Evolutionary conservation across 768 basidiomycete genomes (phyloP), one percentile per base, ranked within the genome.

Genomic region (Candolleomyces aberdarensis): DNA sequence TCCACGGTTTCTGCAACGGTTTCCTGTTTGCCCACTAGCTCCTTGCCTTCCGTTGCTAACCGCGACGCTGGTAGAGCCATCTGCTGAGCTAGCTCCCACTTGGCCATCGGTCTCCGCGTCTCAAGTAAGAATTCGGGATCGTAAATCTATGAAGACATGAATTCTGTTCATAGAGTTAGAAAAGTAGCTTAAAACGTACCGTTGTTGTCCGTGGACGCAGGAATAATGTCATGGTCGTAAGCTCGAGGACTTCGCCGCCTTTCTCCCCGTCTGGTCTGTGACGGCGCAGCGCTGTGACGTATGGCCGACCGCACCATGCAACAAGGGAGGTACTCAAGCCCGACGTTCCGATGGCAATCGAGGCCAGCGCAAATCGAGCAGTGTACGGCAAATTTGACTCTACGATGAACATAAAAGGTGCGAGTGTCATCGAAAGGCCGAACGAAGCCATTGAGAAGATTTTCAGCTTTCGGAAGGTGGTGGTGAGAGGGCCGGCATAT

Each of bases 381-480:
- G 80, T 78, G 44, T 82, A 66, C 0, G 94, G 92, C 7, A 95
- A 80, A 22, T 82, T 82, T 5, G 92, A 88, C 62, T 94, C 92
- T 65, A 95, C 79, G 56, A 91, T 69, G 72, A 95, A 89, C 62
- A 95, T 84, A 75, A 95, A 86, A 1, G 94, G 94, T 1, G 89
- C 78, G 66, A 95, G 77, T 4, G 83, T 79, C 60, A 79, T 74
- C 10, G 91, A 87, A 53, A 92, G 80, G 2, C 80, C 80, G 51
- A 95, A 81, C 0, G 93, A 93, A 22, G 86, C 84, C 0, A 96
- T 75, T 13, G 92, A 94, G 76, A 95, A 93, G 9, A 92, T 72
- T 71, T 95, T 94, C 59, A 94, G 81, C 22, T 84, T 83, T 58
- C 85, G 83, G 76, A 92, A 94, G 1, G 92, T 90, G 48, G 77